These are phyloP conservation scores for Aspergillus sp. DNA, from an alignment of 2,329 filamentous ascomycete genomes.

Conservation along the genomic window DNA sequence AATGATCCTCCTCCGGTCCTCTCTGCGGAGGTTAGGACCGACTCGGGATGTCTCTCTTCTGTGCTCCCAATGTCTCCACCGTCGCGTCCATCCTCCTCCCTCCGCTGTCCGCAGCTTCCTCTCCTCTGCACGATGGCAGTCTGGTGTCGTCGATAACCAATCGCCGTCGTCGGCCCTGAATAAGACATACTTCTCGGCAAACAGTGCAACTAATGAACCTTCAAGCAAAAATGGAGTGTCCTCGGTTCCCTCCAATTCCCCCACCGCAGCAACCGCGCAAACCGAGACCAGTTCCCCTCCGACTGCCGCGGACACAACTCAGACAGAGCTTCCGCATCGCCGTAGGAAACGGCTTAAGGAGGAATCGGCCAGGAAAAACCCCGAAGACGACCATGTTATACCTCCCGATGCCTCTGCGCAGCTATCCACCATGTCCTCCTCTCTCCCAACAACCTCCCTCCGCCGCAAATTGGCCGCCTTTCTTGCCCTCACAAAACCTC, in stretches of 20 bases:
- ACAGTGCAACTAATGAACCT: constrained; percentile 23
- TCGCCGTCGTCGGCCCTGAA: constrained; percentile 27
- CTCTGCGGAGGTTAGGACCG: constrained; percentile 32
- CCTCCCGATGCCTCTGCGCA: constrained; percentile 62
- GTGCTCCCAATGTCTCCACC: constrained; percentile 36
- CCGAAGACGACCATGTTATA: constrained; percentile 34
- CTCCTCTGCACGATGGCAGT: constrained; percentile 30
- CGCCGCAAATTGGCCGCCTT: constrained; percentile 73
- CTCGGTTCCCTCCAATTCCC: constrained; percentile 24
- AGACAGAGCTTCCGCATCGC: constrained; percentile 41
- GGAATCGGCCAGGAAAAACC: constrained; percentile 18
- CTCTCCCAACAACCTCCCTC: constrained; percentile 56
- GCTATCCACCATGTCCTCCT: constrained; percentile 57
- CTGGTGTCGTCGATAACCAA: constrained; percentile 26
- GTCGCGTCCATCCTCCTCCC: constrained; percentile 16
- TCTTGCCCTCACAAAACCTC: constrained; percentile 91
- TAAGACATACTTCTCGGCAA: constrained; percentile 42
- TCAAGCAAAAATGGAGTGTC: constrained; percentile 23
- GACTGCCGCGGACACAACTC: constrained; percentile 18
- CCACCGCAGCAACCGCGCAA: constrained; percentile 14
- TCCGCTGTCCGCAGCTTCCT: constrained; percentile 31
- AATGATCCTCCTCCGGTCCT: constrained; percentile 40
- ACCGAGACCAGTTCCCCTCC: constrained; percentile 16
- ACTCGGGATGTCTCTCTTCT: constrained; percentile 29
- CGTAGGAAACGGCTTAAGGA: constrained; percentile 44